Conservation (phyloP, 106 monocot species). For the Ottelia alismoides region DNA sequence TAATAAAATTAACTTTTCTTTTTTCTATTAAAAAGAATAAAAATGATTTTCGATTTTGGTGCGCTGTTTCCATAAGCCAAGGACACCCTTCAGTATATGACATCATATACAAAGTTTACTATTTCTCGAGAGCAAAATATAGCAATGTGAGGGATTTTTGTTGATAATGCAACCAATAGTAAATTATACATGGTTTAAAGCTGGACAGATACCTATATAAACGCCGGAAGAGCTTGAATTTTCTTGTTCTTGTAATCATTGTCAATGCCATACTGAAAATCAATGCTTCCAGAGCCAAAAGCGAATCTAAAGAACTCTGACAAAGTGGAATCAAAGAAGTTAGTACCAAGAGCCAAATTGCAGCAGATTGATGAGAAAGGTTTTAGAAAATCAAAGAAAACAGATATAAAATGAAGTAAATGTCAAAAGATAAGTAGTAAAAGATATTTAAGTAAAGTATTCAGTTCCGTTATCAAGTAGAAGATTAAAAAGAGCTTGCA, state of each 20-base stretch:
- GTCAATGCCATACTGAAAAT: slow-evolving; percentile 24
- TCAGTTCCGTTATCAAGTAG: neutral
- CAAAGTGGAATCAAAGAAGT: neutral
- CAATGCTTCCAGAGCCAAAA: slow-evolving; percentile 37
- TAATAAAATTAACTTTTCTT: no score
- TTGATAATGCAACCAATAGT: no score
- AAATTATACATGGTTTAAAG: no score
- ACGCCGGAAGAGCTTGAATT: slow-evolving; percentile 13
- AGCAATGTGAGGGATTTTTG: no score
- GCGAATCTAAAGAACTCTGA: slow-evolving; percentile 62
- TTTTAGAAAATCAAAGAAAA: slow-evolving; percentile 1
- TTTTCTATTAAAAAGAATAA: no score
- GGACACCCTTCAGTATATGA: no score
- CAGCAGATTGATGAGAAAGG: neutral
- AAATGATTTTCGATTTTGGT: no score
- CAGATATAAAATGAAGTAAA: neutral
- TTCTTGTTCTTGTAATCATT: slow-evolving; percentile 22
- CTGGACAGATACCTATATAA: slow-evolving; percentile 48
- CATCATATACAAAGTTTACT: no score
- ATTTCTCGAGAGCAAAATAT: no score
- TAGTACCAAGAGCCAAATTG: no score
- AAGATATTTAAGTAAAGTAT: neutral
- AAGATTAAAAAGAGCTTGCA: neutral
- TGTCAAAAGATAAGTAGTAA: neutral
- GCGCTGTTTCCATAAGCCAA: no score